Conservation (phyloP, 176 grass and related monocot species). For the Triticum turgidum region DNA sequence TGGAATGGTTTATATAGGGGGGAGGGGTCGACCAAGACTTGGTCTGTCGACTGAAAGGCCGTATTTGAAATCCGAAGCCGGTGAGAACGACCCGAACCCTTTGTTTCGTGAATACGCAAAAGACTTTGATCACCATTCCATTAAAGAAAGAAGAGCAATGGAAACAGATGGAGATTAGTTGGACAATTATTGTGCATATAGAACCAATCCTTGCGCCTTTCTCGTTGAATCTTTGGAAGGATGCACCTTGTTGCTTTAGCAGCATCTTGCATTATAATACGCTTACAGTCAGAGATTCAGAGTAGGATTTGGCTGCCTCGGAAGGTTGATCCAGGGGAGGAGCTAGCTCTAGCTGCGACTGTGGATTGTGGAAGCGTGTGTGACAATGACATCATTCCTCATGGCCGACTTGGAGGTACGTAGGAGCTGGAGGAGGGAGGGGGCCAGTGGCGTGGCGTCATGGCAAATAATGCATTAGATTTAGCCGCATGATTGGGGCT, state of each 20-base stretch:
- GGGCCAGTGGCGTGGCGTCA: conserved; percentile 30
- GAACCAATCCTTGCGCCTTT: not conserved
- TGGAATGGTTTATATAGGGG: not conserved
- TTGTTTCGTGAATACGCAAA: not conserved
- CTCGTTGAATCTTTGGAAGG: not conserved
- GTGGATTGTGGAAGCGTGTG: not conserved
- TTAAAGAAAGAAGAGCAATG: too few species aligned
- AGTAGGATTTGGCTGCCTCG: conserved; percentile 33
- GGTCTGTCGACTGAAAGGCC: not conserved
- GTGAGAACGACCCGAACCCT: not conserved
- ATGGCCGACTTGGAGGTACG: not conserved
- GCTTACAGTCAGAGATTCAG: not conserved
- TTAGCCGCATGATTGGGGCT: conserved; percentile 22
- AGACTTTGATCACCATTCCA: not conserved
- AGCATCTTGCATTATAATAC: not conserved
- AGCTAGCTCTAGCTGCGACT: not conserved
- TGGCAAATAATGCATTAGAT: conserved; percentile 5
- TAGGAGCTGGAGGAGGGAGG: not conserved
- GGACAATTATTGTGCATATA: conserved; percentile 20
- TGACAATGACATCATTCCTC: conserved; percentile 30
- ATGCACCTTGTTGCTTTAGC: not conserved
- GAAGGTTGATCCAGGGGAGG: not conserved
- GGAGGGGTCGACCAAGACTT: not conserved
- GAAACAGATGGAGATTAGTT: not conserved
- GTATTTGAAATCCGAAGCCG: not conserved